These are phyloP conservation scores for Rhizoclosmatium sp. DNA, from an alignment of 192 early-diverging fungal species.

Conservation along the genomic window DNA sequence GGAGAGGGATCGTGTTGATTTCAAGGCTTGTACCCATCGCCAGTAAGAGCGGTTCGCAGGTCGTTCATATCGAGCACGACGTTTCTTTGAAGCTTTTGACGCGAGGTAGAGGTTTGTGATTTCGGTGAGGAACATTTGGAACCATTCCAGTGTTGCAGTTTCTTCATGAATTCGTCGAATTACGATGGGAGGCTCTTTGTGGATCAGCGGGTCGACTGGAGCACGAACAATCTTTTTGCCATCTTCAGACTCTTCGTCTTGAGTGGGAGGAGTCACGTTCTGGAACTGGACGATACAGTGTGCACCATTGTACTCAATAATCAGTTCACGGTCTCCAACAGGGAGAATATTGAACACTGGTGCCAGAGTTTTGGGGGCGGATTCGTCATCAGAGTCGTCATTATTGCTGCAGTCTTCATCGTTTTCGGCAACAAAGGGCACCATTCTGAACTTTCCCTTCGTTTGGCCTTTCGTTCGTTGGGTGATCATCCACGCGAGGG, in stretches of 20 bases:
- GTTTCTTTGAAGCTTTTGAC: conserved; percentile 35
- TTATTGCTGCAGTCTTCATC: conserved; percentile 33
- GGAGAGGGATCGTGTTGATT: conserved; percentile 50
- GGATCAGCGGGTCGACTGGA: conserved; percentile 31
- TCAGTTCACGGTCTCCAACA: conserved; percentile 31
- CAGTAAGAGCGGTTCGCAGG: conserved; percentile 38
- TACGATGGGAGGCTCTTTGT: conserved; percentile 49
- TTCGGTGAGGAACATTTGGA: conserved; percentile 35
- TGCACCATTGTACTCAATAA: conserved; percentile 44
- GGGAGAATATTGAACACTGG: conserved; percentile 52
- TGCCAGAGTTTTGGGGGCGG: neutral
- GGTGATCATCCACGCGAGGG: conserved; percentile 47
- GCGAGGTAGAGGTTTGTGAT: conserved; percentile 45
- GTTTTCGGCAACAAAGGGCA: conserved; percentile 40
- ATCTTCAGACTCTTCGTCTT: conserved; percentile 17
- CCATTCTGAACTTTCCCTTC: conserved; percentile 46
- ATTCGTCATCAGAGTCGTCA: neutral
- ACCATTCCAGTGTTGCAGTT: conserved; percentile 47
- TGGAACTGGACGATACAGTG: conserved; percentile 44
- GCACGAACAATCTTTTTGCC: conserved; percentile 5
- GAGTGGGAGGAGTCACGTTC: neutral
- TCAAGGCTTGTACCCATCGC: conserved; percentile 40
- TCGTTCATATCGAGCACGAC: conserved; percentile 48
- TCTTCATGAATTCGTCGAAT: conserved; percentile 43
- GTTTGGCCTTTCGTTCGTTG: conserved; percentile 29